phyloP scores from a whole-genome alignment of 1,284 basidiomycete genomes.

The Ceratobasidium sp. region DNA sequence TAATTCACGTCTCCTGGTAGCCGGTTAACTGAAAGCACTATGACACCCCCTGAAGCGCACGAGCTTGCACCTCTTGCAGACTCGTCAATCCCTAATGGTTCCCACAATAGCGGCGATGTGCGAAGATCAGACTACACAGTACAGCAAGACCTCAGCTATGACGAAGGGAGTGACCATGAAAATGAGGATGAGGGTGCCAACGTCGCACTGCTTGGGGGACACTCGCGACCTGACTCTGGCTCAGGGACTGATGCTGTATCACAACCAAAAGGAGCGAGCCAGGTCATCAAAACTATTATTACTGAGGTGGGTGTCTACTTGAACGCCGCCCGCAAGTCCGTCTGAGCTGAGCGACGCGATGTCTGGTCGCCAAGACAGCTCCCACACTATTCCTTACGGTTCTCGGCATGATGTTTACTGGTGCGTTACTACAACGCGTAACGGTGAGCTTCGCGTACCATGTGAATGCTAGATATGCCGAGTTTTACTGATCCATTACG shows the following conservation, averaged over 20 bases:
- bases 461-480: neutral
- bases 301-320: slow-evolving; percentile 16
- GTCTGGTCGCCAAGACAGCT: slow-evolving; percentile 62
- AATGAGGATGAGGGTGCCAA: slow-evolving; percentile 16
- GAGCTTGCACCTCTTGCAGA: slow-evolving; percentile 17
- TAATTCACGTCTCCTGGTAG: neutral
- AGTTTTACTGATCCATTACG: neutral
- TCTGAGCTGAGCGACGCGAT: neutral
- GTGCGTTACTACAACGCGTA: slow-evolving; percentile 86
- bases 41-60: slow-evolving; percentile 24
- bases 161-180: slow-evolving; percentile 30
- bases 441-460: slow-evolving; percentile 61
- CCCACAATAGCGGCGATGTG: neutral
- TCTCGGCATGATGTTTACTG: slow-evolving; percentile 83
- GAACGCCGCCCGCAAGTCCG: neutral
- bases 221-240: slow-evolving; percentile 7
- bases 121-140: neutral
- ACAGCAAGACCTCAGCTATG: neutral
- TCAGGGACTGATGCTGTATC: neutral
- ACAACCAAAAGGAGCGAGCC: slow-evolving; percentile 1
- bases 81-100: slow-evolving; percentile 4
- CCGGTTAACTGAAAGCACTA: neutral
- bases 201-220: slow-evolving; percentile 23
- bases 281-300: slow-evolving; percentile 35
- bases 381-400: slow-evolving; percentile 79